These are phyloP conservation scores for Oryza punctata DNA, from an alignment of 176 grass and related monocot genomes.

Conservation along the genomic window DNA sequence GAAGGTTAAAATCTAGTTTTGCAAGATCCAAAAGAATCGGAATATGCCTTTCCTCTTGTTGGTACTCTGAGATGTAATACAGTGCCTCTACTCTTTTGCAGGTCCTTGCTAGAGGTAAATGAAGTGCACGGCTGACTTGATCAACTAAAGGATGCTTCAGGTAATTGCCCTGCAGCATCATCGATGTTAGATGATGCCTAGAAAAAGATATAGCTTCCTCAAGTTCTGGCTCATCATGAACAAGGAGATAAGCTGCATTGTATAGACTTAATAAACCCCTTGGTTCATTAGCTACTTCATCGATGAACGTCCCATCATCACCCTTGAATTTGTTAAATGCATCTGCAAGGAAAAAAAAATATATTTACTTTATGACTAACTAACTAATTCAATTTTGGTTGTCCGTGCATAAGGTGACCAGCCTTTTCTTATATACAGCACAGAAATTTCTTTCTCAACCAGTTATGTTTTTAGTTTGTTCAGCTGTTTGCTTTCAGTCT, in stretches of 20 bases:
- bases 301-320: not conserved
- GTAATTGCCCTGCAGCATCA: not conserved
- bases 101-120: not conserved
- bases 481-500: too few species aligned
- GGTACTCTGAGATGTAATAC: conserved; percentile 10
- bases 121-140: conserved; percentile 18
- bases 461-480: too few species aligned
- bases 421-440: too few species aligned
- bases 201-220: conserved; percentile 29
- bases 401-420: too few species aligned
- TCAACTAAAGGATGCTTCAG: not conserved
- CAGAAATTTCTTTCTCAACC: too few species aligned
- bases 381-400: not conserved
- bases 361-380: too few species aligned
- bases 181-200: not conserved
- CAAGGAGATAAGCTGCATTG: conserved; percentile 20
- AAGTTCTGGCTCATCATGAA: conserved; percentile 7
- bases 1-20: conserved; percentile 10
- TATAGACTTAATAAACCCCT: conserved; percentile 4
- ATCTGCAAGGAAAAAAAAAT: not conserved
- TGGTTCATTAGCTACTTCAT: not conserved
- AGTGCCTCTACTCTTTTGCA: conserved; percentile 11
- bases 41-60: not conserved
- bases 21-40: not conserved
- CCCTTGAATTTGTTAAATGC: not conserved